A percentile compares a stretch with the other conserved stretches of the same genome.
phyloP scores from a whole-genome alignment of 495 filamentous ascomycete genomes.

The Halenospora varia region DNA sequence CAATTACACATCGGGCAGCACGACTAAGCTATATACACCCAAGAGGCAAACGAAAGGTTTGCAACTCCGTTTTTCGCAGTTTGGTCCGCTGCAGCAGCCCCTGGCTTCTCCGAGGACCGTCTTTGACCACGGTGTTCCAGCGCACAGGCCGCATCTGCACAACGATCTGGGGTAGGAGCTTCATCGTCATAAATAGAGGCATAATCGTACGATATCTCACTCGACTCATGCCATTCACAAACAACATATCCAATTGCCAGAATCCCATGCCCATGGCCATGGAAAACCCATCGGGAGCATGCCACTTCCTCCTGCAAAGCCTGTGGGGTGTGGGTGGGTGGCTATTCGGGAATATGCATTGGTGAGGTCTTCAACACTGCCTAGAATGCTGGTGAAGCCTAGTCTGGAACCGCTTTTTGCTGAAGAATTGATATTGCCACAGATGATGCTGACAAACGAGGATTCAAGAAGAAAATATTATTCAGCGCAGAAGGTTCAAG shows the following conservation, averaged over 20 bases:
- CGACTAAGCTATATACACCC: not conserved
- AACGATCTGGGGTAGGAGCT: not conserved
- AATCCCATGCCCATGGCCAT: not conserved
- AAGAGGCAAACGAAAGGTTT: not conserved
- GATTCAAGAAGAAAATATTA: too few relatives aligned
- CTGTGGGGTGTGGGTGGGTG: not conserved
- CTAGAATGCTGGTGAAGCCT: too few relatives aligned
- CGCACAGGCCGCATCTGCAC: constrained; percentile 5
- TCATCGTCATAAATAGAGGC: too few relatives aligned
- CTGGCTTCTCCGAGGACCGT: not conserved
- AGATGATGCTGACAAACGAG: too few relatives aligned
- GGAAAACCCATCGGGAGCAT: not conserved
- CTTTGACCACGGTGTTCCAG: not conserved
- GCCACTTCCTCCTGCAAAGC: not conserved
- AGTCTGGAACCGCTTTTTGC: too few relatives aligned
- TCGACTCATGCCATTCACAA: not conserved
- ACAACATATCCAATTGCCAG: not conserved
- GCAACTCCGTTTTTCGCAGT: not conserved
- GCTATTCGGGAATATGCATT: not conserved
- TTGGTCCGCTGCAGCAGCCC: too few relatives aligned
- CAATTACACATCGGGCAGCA: not conserved
- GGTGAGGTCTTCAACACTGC: not conserved
- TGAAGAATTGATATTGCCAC: too few relatives aligned
- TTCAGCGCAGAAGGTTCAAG: too few relatives aligned
- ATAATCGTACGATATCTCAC: constrained; percentile 2